A percentile compares a stretch with the other conserved stretches of the same genome.
Evolutionary conservation across 1,139 yeast species (phyloP).

Genomic region (Hyphopichia khmerensis): DNA sequence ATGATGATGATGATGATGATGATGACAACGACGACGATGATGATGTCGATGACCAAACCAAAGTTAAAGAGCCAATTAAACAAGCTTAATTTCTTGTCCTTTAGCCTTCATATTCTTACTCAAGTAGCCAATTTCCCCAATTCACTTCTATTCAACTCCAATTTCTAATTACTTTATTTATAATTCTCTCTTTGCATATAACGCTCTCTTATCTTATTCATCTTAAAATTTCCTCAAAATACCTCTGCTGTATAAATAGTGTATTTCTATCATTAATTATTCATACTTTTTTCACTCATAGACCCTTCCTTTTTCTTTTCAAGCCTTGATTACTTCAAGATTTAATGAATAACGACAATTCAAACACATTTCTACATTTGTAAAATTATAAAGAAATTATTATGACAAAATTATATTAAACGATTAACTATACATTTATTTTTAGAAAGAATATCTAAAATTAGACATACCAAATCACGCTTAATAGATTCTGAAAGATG

Average conservation of each 20-base stretch:
- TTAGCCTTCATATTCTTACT: too few species aligned
- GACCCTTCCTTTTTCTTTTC: neutral
- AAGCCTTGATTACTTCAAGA: too few species aligned
- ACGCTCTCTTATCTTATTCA: neutral
- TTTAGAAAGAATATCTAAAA: neutral
- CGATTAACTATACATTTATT: neutral
- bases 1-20: conserved; percentile 40
- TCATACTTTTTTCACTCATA: neutral
- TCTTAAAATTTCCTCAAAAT: neutral
- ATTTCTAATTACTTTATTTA: neutral
- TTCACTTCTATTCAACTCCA: neutral
- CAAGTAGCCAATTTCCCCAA: neutral
- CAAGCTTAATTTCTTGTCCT: too few species aligned
- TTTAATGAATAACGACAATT: neutral
- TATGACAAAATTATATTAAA: conserved; percentile 1
- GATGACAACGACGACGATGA: conserved; percentile 31
- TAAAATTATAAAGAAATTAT: neutral
- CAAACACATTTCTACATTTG: too few species aligned
- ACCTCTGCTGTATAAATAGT: neutral
- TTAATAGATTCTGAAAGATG: conserved; percentile 99
- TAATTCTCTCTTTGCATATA: neutral
- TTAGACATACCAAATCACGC: conserved; percentile 10
- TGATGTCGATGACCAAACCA: neutral
- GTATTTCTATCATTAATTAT: neutral
- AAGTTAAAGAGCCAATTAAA: too few species aligned